A percentile compares a stretch with the other conserved stretches of the same genome.
Conservation (phyloP, 257 asterid genomes). For the Capsicum rhomboideum region DNA sequence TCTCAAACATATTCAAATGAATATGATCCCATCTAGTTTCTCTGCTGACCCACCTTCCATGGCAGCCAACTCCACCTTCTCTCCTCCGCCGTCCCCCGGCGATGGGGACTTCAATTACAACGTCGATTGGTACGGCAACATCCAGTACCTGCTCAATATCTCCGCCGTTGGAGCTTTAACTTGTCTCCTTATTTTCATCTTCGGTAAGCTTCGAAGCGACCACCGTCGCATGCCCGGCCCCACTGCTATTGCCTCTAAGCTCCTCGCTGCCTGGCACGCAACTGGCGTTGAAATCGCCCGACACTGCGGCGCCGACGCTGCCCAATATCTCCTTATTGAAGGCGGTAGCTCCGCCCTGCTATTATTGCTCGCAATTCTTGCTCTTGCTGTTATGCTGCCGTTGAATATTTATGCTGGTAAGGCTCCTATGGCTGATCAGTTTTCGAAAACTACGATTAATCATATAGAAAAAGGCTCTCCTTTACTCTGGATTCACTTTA, state of each 20-base stretch:
- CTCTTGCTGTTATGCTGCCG: conserved; percentile 62
- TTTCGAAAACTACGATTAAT: conserved; percentile 83
- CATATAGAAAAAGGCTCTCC: conserved; percentile 81
- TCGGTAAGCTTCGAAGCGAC: conserved; percentile 91
- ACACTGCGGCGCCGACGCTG: conserved; percentile 97
- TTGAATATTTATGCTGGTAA: conserved; percentile 69
- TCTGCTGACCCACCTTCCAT: conserved; percentile 27
- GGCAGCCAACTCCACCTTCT: conserved; percentile 11
- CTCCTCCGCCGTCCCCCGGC: conserved; percentile 51
- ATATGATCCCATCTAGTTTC: conserved; percentile 3
- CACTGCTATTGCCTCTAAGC: conserved; percentile 75
- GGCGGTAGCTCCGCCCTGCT: conserved; percentile 85
- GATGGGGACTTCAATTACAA: conserved; percentile 41
- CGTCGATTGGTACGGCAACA: conserved; percentile 86
- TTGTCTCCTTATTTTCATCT: conserved; percentile 73
- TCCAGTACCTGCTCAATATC: conserved; percentile 80
- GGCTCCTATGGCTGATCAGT: conserved; percentile 67
- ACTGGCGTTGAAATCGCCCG: conserved; percentile 87
- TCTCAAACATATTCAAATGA: background rate
- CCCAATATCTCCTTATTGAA: conserved; percentile 83
- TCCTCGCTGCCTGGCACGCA: conserved; percentile 96
- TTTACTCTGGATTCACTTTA: conserved; percentile 85
- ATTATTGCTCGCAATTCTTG: conserved; percentile 51
- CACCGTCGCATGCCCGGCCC: conserved; percentile 95
- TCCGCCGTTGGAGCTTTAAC: conserved; percentile 92